Evolutionary conservation across 768 basidiomycete genomes (phyloP).

Genomic region (Lactarius pseudohatsudake): DNA sequence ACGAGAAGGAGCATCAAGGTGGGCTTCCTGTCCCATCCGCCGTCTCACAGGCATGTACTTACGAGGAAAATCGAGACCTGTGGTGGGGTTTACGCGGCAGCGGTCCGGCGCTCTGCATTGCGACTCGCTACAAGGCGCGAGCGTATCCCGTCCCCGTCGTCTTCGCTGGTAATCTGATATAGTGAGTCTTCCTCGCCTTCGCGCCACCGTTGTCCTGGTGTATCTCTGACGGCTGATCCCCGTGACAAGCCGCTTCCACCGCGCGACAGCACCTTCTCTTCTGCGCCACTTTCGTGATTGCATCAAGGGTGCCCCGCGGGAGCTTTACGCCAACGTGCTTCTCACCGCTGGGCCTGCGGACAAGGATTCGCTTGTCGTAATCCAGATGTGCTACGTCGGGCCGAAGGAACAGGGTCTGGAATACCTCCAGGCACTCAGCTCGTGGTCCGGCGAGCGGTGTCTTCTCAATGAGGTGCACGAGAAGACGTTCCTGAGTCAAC

Average conservation of each 20-base stretch:
- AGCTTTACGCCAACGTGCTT: slow-evolving; percentile 87
- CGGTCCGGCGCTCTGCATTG: slow-evolving; percentile 80
- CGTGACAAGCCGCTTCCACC: slow-evolving; percentile 72
- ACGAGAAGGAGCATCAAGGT: slow-evolving; percentile 71
- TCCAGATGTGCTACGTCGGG: slow-evolving; percentile 91
- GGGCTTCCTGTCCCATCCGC: slow-evolving; percentile 27
- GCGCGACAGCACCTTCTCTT: slow-evolving; percentile 81
- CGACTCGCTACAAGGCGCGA: slow-evolving; percentile 85
- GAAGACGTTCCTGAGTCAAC: slow-evolving; percentile 85
- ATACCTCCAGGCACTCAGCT: slow-evolving; percentile 80
- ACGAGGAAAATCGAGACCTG: slow-evolving; percentile 51
- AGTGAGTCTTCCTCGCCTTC: slow-evolving; percentile 50
- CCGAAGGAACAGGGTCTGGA: slow-evolving; percentile 68
- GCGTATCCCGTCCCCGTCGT: slow-evolving; percentile 89
- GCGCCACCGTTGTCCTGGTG: not conserved
- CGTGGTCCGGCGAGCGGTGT: slow-evolving; percentile 87
- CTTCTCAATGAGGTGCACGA: slow-evolving; percentile 89
- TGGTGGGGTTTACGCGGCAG: slow-evolving; percentile 89
- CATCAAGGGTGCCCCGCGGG: slow-evolving; percentile 82
- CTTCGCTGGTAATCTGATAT: slow-evolving; percentile 90
- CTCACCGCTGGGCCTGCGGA: slow-evolving; percentile 87
- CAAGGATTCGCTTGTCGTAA: slow-evolving; percentile 81
- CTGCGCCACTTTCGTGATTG: slow-evolving; percentile 93
- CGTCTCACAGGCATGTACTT: slow-evolving; percentile 2
- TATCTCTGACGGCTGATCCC: slow-evolving; percentile 1